Evolutionary conservation across 2,329 filamentous ascomycete genomes (phyloP), one percentile per base, ranked within the genome.

Genomic region (Mariannaea sp.): DNA sequence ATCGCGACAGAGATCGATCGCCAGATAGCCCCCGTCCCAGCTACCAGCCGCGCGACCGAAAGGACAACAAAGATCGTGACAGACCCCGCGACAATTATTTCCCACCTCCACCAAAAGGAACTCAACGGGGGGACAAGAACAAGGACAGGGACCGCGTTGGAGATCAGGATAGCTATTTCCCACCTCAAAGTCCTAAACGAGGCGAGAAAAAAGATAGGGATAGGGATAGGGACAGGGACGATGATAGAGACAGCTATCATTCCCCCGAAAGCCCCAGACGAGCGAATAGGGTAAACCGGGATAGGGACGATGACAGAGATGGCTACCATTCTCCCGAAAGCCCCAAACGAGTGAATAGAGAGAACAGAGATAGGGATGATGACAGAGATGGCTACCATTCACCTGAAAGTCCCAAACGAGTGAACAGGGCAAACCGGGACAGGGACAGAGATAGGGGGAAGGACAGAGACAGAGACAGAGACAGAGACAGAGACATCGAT

Each of bases 121-220:
- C 29, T 32, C 29, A 22, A 39, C 16, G 17, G 36, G 8, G 4
- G 36, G 19, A n/a, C n/a, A n/a, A n/a, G n/a, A n/a, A n/a, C 9
- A 39, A 14, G n/a, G 32, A 32, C 13, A n/a, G 29, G 19, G 44
- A 47, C 12, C 24, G 35, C 7, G 44, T 39, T 8, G 2, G 56
- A 14, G 57, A 56, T 7, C 35, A 35, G 2, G 46, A 57, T 5
- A 39, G 20, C 29, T 32, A 32, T n/a, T 32, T 32, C 29, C 5
- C 29, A 32, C 13, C 29, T 32, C 29, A 12, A 32, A 32, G 29
- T 12, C 29, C 29, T 32, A 32, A 32, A 32, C 9, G 29, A 4
- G 49, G 39, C 16, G 5, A 53, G 40, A 29, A 56, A 57, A 40
- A 39, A 35, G 57, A 58, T 5, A 30, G 44, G 9, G 55, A 59